Evolutionary conservation across 805 yeast genomes (phyloP).

Genomic region (Candida palmyrensis): DNA sequence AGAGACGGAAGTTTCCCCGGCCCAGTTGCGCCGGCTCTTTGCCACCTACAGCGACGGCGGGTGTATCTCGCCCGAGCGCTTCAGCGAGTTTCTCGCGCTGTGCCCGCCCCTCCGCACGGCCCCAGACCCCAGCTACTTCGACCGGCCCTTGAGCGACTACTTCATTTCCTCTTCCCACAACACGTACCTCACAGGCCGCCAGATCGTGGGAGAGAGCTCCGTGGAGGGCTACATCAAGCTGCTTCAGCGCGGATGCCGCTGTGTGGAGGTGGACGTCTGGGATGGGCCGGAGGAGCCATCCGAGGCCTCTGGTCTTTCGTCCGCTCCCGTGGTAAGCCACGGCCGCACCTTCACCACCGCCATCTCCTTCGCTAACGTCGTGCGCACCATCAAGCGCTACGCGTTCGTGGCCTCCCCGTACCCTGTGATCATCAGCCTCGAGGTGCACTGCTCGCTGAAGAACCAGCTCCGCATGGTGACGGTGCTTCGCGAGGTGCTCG

Average conservation of each 20-base stretch:
- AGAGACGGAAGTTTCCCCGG: constrained; percentile 18
- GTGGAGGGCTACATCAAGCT: constrained; percentile 86
- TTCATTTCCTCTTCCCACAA: constrained; percentile 92
- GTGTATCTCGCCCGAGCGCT: constrained; percentile 22
- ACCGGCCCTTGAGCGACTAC: constrained; percentile 73
- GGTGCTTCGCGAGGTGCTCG: constrained; percentile 52
- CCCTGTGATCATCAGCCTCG: constrained; percentile 84
- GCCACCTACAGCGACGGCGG: constrained; percentile 17
- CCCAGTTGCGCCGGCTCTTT: constrained; percentile 22
- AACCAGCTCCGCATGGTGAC: constrained; percentile 60
- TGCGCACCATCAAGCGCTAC: constrained; percentile 70
- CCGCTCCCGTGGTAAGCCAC: constrained; percentile 84
- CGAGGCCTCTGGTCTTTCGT: constrained; percentile 12
- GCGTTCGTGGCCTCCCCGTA: constrained; percentile 85
- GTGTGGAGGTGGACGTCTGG: constrained; percentile 96
- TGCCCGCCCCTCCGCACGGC: constrained; percentile 6
- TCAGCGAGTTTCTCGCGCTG: constrained; percentile 32
- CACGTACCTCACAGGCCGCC: constrained; percentile 85
- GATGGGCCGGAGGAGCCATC: constrained; percentile 41
- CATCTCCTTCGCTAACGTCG: constrained; percentile 62
- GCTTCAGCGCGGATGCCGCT: constrained; percentile 86
- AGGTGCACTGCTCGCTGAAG: constrained; percentile 66
- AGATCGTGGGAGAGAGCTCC: constrained; percentile 81
- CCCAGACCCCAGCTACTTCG: constrained; percentile 16
- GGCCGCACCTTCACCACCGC: constrained; percentile 81